Base-by-base conservation (phyloP, 805 yeast genomes). In the Kodamaea sagamina region DNA sequence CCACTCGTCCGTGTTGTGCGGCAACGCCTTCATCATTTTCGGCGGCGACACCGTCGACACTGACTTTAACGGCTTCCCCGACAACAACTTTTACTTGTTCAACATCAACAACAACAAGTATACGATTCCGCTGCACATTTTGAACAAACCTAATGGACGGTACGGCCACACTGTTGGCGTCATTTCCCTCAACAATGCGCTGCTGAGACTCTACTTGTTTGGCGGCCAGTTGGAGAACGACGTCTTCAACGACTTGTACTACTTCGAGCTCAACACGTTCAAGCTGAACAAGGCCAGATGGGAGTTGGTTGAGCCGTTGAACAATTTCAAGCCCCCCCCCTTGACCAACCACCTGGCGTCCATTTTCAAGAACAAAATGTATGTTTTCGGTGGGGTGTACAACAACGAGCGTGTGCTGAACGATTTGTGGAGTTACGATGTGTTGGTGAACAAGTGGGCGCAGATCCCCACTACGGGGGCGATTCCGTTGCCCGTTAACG, bases 11-110 rank as follows among this genome's bases (percentile, higher is more conserved):
- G 86, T 90, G 7, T 73, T 92, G 25, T 84, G 95, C 47, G 99
- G 98, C 10, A 92, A 90, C 58, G 98, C 98, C 1, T 93, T 84
- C 57, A 89, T 93, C 35, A 80, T 93, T 10, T 92, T 88, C 65
- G 99, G 98, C 26, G 99, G 99, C 56, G 99, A 93, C 61, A 93
- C 98, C 1, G 86, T 82, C 29, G 85, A 82, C 39, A 84, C 89
- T 26, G 89, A 85, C 57, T 77, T 77, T 38, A 74, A 75, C 39
- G 89, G 89, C 4, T 81, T 79, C 44, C 82, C 95, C 51, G 99
- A 93, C 65, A 90, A 92, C 65, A 88, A 86, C 59, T 71, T 93
- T 47, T 93, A 93, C 62, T 75, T 93, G 55, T 85, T 93, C 69
- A 96, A 49, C 76, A 78, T 48, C 54, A 71, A 68, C 57, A 69